These are phyloP conservation scores for Globisporangium recalcitrans DNA, from an alignment of 352 stramenopile species.

Conservation along the genomic window DNA sequence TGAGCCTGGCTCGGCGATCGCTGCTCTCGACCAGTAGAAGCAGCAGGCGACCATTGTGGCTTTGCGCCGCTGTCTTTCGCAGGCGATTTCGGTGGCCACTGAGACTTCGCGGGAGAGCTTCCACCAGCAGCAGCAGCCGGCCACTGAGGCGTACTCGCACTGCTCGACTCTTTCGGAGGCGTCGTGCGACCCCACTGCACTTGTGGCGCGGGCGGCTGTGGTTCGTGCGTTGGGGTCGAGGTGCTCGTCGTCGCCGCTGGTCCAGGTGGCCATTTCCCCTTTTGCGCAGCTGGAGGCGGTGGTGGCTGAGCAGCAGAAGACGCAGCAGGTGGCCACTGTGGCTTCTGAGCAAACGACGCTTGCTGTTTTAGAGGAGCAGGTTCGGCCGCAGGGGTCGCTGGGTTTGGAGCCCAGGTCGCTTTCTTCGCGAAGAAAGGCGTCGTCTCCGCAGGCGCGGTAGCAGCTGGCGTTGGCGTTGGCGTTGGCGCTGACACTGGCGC, in stretches of 20 bases:
- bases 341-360: conserved; percentile 13
- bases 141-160: conserved; percentile 51
- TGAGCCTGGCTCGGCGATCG: neutral
- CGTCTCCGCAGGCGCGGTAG: conserved; percentile 5
- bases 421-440: conserved; percentile 19
- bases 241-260: neutral
- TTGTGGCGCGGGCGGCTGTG: conserved; percentile 5
- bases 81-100: conserved; percentile 33
- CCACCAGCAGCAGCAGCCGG: conserved; percentile 21
- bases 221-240: neutral
- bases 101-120: conserved; percentile 18
- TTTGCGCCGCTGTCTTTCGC: conserved; percentile 17
- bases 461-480: neutral
- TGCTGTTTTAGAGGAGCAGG: neutral
- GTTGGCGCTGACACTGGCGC: conserved; percentile 6
- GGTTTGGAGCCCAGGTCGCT: conserved; percentile 6
- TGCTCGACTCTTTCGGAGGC: conserved; percentile 16
- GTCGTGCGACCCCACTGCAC: conserved; percentile 9
- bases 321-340: conserved; percentile 15
- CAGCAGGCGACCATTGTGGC: conserved; percentile 33
- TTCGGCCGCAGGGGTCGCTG: neutral
- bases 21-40: neutral
- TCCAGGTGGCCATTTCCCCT: conserved; percentile 15
- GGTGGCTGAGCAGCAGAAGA: neutral
- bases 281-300: conserved; percentile 5